Base-by-base conservation (phyloP, 108 stramenopile genomes). In the Skeletonema grethae region DNA sequence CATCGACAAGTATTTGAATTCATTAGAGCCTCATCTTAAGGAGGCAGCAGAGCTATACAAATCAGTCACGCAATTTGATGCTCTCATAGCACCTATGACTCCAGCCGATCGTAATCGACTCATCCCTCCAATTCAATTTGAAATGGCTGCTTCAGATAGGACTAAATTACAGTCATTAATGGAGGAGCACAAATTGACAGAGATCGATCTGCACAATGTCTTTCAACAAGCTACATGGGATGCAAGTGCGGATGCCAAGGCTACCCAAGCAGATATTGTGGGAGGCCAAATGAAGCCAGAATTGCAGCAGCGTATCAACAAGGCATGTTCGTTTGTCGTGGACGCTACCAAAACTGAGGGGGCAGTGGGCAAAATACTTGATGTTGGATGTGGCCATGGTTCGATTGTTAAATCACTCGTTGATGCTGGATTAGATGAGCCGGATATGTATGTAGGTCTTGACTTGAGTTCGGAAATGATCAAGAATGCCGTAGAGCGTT, bases 161-260 rank as follows among this genome's bases (percentile, higher is more conserved):
- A 72, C 66, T 3, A 80, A 71, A 48, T 68, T 88, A 36, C 60
- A 84, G n/a, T 16, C 62, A n/a, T 25, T 87, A 12, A 73, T 76
- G 57, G 36, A 65, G 18, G 78, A 84, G 31, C 72, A 87, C 50
- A 45, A 61, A 18, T 18, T 79, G n/a, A 57, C 73, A 1, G 81
- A 74, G 28, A 68, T 65, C 7, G 85, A 91, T 65, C 48, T 91
- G 2, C 90, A 88, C 60, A 88, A 88, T 59, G 16, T 84, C 5
- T 84, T 84, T 45, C 90, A 91, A 82, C 66, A 61, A 34, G 66
- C 76, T 18, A 91, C 90, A 3, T 91, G 90, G 90, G 86, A 91
- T 83, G 90, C 90, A n/a, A 78, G 76, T 28, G 90, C 90, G 12
- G 88, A 88, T 82, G 90, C 90, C 34, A 91, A 91, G 59, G 86